Conservation (phyloP, 2,329 filamentous ascomycete species). For the Biscogniauxia marginata region DNA sequence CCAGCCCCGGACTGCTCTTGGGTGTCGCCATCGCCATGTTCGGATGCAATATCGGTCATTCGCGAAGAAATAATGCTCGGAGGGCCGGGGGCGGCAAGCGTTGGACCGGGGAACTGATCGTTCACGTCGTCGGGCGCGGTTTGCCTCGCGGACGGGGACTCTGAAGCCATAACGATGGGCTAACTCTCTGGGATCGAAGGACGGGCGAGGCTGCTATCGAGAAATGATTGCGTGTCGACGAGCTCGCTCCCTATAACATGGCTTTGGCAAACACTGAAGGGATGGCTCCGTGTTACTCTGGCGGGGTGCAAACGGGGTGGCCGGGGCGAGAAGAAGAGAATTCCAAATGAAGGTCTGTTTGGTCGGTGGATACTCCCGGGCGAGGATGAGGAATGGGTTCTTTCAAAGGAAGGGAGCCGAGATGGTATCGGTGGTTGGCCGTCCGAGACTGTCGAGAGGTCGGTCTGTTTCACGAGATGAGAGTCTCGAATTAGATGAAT, state of each 20-base stretch:
- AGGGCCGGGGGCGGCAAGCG: constrained; percentile 46
- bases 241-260: not conserved
- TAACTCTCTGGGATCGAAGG: not conserved
- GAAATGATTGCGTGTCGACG: not conserved
- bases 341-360: not conserved
- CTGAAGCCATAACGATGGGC: constrained; percentile 38
- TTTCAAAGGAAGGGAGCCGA: not conserved
- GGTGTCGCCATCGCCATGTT: constrained; percentile 47
- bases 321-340: not conserved
- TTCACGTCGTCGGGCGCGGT: constrained; percentile 38
- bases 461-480: not conserved
- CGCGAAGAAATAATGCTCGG: constrained; percentile 70
- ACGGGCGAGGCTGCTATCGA: not conserved
- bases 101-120: constrained; percentile 38
- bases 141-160: constrained; percentile 35
- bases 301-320: not conserved
- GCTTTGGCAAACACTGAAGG: not conserved
- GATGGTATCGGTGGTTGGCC: not conserved
- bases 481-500: not conserved
- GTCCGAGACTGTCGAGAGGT: not conserved
- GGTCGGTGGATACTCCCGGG: not conserved
- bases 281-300: not conserved
- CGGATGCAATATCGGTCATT: constrained; percentile 64
- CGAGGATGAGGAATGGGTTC: not conserved
- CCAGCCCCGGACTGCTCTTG: constrained; percentile 31